phyloP scores from a whole-genome alignment of 2,329 filamentous ascomycete genomes.

The Stenocarpella maydis region DNA sequence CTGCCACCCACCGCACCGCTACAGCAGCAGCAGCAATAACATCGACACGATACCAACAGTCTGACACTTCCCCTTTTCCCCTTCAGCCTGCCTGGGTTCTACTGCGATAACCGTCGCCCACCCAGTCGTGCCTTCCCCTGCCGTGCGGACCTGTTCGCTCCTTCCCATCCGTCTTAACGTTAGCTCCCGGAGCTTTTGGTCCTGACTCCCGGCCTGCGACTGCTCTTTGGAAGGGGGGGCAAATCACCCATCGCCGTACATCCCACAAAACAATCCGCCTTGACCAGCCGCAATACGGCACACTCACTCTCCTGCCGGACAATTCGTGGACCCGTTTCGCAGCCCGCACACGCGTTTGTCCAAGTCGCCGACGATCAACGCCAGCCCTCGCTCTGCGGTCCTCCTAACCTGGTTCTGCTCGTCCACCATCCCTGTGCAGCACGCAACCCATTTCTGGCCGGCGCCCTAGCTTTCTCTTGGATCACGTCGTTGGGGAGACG shows the following conservation, averaged over 20 bases:
- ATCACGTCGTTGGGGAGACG: background rate
- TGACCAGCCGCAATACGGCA: background rate
- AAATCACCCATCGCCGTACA: background rate
- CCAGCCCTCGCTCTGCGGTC: background rate
- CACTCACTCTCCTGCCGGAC: background rate
- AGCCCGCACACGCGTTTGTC: background rate
- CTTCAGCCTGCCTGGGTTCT: background rate
- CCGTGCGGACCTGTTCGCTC: background rate
- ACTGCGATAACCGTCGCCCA: background rate
- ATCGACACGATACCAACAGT: background rate
- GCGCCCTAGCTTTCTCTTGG: background rate
- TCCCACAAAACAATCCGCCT: background rate
- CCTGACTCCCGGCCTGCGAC: slow-evolving; percentile 5
- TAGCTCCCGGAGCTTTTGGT: slow-evolving; percentile 6
- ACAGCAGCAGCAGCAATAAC: background rate
- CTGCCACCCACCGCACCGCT: background rate
- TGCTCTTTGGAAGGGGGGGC: background rate
- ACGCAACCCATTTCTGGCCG: background rate
- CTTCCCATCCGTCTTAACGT: background rate
- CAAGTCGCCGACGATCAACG: background rate
- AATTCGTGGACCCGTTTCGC: background rate
- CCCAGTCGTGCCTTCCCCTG: background rate
- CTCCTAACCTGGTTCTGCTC: background rate
- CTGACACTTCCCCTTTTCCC: background rate
- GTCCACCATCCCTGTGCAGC: background rate